Evolutionary conservation across 2,329 filamentous ascomycete genomes (phyloP), one percentile per base, ranked within the genome.

Genomic region (Botrytis medusae): DNA sequence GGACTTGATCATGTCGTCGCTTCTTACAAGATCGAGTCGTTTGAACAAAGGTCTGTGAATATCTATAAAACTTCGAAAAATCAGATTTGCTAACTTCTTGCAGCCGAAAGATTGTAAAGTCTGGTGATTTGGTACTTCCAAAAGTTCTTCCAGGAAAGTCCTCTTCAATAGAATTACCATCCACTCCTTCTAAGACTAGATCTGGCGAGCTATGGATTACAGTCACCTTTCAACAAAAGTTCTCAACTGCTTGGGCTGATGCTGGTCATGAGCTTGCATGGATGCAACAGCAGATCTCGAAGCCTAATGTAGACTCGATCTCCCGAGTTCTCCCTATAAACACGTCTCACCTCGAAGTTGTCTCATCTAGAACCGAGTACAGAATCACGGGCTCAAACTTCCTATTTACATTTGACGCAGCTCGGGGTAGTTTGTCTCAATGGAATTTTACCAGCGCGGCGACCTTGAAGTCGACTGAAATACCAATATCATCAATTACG

Each of bases 261-360:
- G 78, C 82, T 1, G 84, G 86, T 0, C 86, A 90, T 74, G 87
- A 88, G 75, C 81, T 90, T 37, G 87, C 87, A 5, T 89, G 87
- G 85, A 82, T 82, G 64, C 87, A 90, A 74, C 32, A 59, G 51
- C 42, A 76, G 75, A 22, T 77, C 76, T 32, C 72, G 75, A 60
- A 71, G 75, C 62, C 64, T 42, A 67, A 10, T 29, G 4, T 44
- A n/a, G 29, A 46, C n/a, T n/a, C 18, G 10, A 32, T 72, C 32
- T 74, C 67, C n/a, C 62, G 3, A 74, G 74, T 6, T 75, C 82
- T 6, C 63, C 75, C 63, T 74, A 77, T 37, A 34, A 72, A 73
- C 46, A 67, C 71, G 51, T 48, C 67, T 68, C 34, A 46, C 63
- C 73, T 73, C n/a, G 68, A 72, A 40, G 40, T 75, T 25, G 44